Evolutionary conservation across 441 rosid genomes (phyloP).

Genomic region (Gossypium aridum): DNA sequence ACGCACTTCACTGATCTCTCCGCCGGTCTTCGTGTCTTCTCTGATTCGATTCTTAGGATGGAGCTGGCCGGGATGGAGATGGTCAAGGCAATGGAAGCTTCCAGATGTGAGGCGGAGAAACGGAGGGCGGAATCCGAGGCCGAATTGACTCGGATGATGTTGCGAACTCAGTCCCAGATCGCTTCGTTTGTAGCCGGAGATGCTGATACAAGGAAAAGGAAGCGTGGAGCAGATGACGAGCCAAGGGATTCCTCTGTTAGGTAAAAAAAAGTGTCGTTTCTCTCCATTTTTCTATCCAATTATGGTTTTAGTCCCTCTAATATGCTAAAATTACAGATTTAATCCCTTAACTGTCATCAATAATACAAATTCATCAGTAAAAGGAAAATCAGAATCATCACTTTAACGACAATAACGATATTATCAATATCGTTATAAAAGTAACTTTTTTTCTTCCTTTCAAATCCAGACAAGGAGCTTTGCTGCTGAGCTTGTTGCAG

Average conservation of each 20-base stretch:
- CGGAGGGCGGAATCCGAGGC: slow-evolving; percentile 35
- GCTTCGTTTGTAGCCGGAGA: slow-evolving; percentile 28
- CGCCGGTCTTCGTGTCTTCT: slow-evolving; percentile 30
- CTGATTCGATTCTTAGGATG: slow-evolving; percentile 43
- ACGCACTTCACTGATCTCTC: slow-evolving; percentile 18
- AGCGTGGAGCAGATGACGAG: slow-evolving; percentile 31
- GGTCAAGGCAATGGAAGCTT: slow-evolving; percentile 46
- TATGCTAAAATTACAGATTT: not conserved
- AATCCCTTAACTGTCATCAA: no score
- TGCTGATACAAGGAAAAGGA: slow-evolving; percentile 35
- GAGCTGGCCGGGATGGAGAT: slow-evolving; percentile 51
- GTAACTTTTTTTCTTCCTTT: not conserved
- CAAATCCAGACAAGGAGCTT: slow-evolving; percentile 30
- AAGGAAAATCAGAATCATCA: no score
- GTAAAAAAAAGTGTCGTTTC: not conserved
- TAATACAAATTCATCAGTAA: no score
- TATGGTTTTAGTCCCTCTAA: not conserved
- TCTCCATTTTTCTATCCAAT: not conserved
- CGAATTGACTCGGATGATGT: slow-evolving; percentile 43
- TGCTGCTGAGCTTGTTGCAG: slow-evolving; percentile 29
- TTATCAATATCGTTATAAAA: not conserved
- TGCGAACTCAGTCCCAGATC: slow-evolving; percentile 44
- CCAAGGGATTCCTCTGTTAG: slow-evolving; percentile 12
- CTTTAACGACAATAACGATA: not conserved
- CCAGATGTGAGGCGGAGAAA: slow-evolving; percentile 44